Conservation (phyloP, 306 rosid species). For the Hylodesmum podocarpum region DNA sequence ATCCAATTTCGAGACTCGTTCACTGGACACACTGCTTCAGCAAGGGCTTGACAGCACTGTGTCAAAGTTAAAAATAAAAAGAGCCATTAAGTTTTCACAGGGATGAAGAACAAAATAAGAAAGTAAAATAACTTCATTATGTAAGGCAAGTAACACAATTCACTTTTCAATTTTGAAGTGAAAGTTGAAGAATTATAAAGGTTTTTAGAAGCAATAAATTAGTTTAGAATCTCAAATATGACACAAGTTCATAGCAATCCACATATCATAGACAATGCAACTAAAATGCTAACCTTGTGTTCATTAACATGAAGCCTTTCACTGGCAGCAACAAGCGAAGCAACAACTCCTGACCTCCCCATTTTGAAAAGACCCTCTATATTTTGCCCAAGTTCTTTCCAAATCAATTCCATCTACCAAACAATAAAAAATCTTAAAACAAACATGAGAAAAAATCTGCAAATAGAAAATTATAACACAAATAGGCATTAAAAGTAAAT, state of each 20-base stretch:
- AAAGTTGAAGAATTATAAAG: neutral
- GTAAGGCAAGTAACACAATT: neutral
- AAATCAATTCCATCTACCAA: constrained; percentile 71
- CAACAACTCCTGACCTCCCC: constrained; percentile 94
- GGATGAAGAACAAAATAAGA: constrained; percentile 29
- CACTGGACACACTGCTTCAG: constrained; percentile 55
- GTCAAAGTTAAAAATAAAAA: constrained; percentile 32
- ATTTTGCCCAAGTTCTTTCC: constrained; percentile 83
- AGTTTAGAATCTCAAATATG: constrained; percentile 10
- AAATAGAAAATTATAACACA: constrained; percentile 8
- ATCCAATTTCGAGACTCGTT: constrained; percentile 62
- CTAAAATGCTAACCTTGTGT: constrained; percentile 53
- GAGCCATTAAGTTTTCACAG: constrained; percentile 12
- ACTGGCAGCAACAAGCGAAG: constrained; percentile 75
- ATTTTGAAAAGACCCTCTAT: constrained; percentile 66
- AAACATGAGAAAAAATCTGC: neutral
- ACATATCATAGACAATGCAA: constrained; percentile 31
- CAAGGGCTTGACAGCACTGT: constrained; percentile 85
- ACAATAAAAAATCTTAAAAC: constrained; percentile 24
- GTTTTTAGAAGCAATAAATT: neutral
- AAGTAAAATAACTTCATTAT: constrained; percentile 18
- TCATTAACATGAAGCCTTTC: constrained; percentile 79
- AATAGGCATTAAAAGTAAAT: constrained; percentile 14
- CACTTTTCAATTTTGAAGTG: neutral
- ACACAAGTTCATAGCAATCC: neutral